Evolutionary conservation across 768 basidiomycete genomes (phyloP), one percentile per base, ranked within the genome.

Genomic region (Asterophora parasitica): DNA sequence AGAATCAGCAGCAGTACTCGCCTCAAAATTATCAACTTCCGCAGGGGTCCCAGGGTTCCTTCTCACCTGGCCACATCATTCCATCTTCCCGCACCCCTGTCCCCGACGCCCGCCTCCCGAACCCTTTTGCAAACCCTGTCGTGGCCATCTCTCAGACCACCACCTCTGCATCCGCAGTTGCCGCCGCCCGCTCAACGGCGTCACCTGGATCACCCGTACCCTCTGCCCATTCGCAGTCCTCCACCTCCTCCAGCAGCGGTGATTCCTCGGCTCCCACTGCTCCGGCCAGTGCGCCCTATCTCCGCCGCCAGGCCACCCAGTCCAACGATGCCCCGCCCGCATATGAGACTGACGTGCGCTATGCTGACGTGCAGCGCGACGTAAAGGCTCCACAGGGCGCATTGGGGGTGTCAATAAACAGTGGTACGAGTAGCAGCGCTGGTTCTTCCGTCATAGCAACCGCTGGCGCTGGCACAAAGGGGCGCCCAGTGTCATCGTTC

Each of bases 281-380:
- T 3, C 33, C 49, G 11, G 32, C 44, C n/a, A 30, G 16, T n/a
- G 9, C 46, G n/a, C 7, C 35, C 7, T 51, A 49, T 36, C 31
- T 52, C 10, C 51, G 45, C 36, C 58, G 55, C 32, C 55, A 52
- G 36, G 46, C 50, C 7, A 48, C 50, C 4, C 49, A 59, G 36
- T 6, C 31, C 7, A 40, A 30, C 11, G 38, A 19, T 11, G 43
- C 28, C 11, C 54, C 52, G 28, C 48, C 49, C 16, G 45, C 41
- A 10, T 50, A 55, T 17, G 46, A 44, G 35, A 37, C 49, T 1
- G 46, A 54, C 27, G 46, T 45, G 11, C 49, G 40, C 8, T 60
- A 60, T 33, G 53, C 52, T 10, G 50, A 58, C 31, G 20, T 60
- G 15, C 54, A 60, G 36, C 48, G 59, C 13, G 55, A 58, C 32